A percentile compares a stretch with the other conserved stretches of the same genome.
These are phyloP conservation scores for Epicoccum sorghinum DNA, from an alignment of 2,329 filamentous ascomycete species.

Conservation along the genomic window DNA sequence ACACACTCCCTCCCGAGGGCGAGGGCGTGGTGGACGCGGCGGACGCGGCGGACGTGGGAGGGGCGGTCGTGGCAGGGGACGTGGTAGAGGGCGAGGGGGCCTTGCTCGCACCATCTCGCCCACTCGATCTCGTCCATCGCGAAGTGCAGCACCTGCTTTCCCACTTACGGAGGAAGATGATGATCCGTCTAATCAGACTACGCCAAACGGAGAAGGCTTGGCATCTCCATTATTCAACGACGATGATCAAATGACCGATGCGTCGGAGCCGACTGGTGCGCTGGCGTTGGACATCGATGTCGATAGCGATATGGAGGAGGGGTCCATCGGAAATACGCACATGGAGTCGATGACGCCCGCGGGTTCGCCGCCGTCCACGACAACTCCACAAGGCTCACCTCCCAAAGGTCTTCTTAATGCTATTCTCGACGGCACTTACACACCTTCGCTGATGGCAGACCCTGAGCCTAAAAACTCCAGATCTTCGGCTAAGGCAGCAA, in stretches of 20 bases:
- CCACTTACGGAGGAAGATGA: constrained; percentile 46
- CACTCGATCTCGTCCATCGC: constrained; percentile 37
- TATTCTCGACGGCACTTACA: constrained; percentile 16
- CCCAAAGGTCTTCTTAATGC: constrained; percentile 25
- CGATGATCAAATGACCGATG: constrained; percentile 21
- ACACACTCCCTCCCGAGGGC: constrained; percentile 29
- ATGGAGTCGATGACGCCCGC: constrained; percentile 19
- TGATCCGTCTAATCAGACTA: constrained; percentile 42
- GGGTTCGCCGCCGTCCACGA: constrained; percentile 19
- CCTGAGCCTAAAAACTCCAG: constrained; percentile 16
- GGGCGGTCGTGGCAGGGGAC: constrained; percentile 36
- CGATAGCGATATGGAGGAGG: constrained; percentile 24
- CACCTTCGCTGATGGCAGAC: constrained; percentile 10
- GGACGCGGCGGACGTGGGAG: constrained; percentile 36
- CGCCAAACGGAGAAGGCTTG: constrained; percentile 29
- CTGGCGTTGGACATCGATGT: constrained; percentile 18
- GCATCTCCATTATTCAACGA: constrained; percentile 25
- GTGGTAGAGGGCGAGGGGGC: constrained; percentile 35
- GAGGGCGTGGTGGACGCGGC: constrained; percentile 36
- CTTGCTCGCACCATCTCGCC: constrained; percentile 33
- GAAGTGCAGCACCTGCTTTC: constrained; percentile 41
- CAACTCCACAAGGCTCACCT: constrained; percentile 26
- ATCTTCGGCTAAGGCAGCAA: constrained; percentile 1
- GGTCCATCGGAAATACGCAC: constrained; percentile 20
- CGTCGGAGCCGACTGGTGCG: constrained; percentile 21